Evolutionary conservation across 2,329 filamentous ascomycete species (phyloP), one percentile per base, ranked within the genome.

Genomic region (Trichoderma aggressivum): DNA sequence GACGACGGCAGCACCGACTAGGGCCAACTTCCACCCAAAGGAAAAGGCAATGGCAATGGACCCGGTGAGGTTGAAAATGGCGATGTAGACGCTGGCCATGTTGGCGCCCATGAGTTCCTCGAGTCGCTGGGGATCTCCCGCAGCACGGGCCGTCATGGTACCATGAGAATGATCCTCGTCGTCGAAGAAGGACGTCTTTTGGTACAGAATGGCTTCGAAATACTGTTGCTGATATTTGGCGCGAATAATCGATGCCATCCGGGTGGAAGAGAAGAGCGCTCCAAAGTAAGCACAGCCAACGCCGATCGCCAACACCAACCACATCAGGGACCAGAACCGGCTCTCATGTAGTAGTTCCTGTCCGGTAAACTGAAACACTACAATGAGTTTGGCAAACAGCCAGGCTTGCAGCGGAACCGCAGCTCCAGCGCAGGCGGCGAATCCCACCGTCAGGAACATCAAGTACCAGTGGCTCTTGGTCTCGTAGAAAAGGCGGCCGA

Each of bases 1-100:
- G 7, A 87, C 86, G 10, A 91, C 88, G 74, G 89, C 91, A 10
- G 89, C 82, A 0, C 88, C 86, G 0, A 94, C 89, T 0, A 94
- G 81, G 0, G 90, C 88, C 10, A 95, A 84, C 78, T 94, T 94
- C 92, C 92, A 94, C 1, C 91, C 90, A 77, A 91, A 93, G 5
- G 86, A 83, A 75, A 93, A 94, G 1, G 90, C 86, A 65, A 94
- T 91, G 56, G 86, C 82, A 16, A 93, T 80, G 8, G 87, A 88
- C 0, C 91, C 92, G 10, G 88, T 75, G 3, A 94, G 80, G 62
- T 88, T 91, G 77, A 93, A 90, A 26, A 91, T 77, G 10, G 90
- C 88, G 24, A 90, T 87, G 72, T 84, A 84, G 2, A 88, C 85
- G 74, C 92, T 84, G 2, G 89, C 86, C 85, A 91, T 87, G 76